Conservation (phyloP, 345 rosid genomes). For the Heritiera littoralis region DNA sequence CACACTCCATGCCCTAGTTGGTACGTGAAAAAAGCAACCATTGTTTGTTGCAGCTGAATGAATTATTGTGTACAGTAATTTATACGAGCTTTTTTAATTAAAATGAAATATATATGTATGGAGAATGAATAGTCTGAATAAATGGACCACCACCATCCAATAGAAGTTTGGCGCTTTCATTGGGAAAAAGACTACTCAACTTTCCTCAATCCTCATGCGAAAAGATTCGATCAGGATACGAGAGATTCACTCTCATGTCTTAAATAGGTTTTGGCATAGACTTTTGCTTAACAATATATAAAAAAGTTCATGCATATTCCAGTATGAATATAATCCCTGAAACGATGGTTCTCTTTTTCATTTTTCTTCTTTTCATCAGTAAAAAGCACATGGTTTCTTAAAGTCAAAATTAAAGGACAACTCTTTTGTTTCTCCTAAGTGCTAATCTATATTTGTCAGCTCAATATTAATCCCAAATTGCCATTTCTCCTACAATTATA, state of each 20-base stretch:
- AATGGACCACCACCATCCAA: constrained; percentile 5
- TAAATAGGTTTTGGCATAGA: neutral
- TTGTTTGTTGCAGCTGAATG: neutral
- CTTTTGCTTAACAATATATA: neutral
- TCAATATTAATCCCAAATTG: neutral
- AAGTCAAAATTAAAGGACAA: neutral
- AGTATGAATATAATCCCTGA: neutral
- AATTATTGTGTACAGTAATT: neutral
- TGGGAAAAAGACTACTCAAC: constrained; percentile 16
- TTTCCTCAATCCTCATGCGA: constrained; percentile 10
- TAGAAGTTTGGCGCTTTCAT: constrained; percentile 5
- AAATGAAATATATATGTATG: too few species aligned
- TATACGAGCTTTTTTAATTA: neutral
- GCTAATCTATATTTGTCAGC: neutral
- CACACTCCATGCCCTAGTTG: constrained; percentile 10
- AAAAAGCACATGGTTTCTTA: neutral
- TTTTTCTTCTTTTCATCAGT: neutral
- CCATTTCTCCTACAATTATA: neutral
- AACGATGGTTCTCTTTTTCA: neutral
- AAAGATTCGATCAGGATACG: neutral
- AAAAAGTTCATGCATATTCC: neutral
- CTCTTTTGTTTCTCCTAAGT: neutral
- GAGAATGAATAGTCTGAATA: neutral
- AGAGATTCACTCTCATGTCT: constrained; percentile 22
- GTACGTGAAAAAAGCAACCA: neutral